Base-by-base conservation (phyloP, 768 basidiomycete species). In the Lactarius indigo region DNA sequence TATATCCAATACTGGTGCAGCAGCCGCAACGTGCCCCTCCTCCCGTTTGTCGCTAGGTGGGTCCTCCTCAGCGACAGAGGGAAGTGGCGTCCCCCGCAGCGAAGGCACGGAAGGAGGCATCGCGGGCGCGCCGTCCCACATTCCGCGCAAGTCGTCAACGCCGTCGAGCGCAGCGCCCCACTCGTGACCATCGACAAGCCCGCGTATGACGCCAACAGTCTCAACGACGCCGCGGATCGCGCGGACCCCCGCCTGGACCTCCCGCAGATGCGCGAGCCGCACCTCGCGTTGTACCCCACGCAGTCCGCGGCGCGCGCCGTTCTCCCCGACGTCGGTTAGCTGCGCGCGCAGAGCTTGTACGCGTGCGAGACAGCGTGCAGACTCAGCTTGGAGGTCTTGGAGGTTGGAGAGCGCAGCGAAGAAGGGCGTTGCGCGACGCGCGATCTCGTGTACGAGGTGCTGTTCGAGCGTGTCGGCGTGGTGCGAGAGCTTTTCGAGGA, bases 361-460 rank as follows among this genome's bases (percentile, higher is more conserved):
- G 56, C 91, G 87, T 54, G 81, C 78, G 7, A 98, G 81, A 73
- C 95, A 96, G 57, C 87, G 84, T 57, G 89, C 85, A 0, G 94
- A 96, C 74, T 97, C 94, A 6, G 90, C 85, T 73, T 95, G 94
- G 13, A 99, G 84, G 69, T 94, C 90, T 73, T 97, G 92, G 9
- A 99, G 82, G 76, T 99, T 99, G 8, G 94, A 85, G 42, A 99
- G 85, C 8, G 97, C 97, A 5, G 96, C 90, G 73, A 98, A 99
- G 84, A 99, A 99, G 1, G 94, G 94, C 1, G 92, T 85, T 0
- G 95, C 93, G 17, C 96, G 90, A 12, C 90, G 80, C 10, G 91
- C 90, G 55, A 99, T 96, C 77, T 98, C 97, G 67, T 87, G 87
- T 5, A 96, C 86, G 64, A 99, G 90, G 76, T 99, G 96, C 66